These are phyloP conservation scores for Phlebopus sp. DNA, from an alignment of 1,284 basidiomycete genomes.

Conservation along the genomic window DNA sequence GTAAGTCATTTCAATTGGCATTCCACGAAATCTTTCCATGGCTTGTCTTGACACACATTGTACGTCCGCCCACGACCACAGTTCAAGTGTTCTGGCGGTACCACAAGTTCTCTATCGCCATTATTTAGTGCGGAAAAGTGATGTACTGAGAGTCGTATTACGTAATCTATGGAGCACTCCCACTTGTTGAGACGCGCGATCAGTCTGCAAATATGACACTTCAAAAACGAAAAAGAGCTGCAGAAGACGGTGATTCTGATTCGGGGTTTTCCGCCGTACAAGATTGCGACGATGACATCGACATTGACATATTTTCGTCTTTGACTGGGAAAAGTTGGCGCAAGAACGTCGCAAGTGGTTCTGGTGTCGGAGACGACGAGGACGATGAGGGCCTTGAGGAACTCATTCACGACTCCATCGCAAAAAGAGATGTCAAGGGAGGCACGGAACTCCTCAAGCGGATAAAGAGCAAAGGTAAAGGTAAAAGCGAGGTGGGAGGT, in stretches of 20 bases:
- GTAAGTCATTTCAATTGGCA: neutral
- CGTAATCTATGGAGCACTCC: neutral
- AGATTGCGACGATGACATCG: conserved; percentile 40
- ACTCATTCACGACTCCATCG: conserved; percentile 62
- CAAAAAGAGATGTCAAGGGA: conserved; percentile 63
- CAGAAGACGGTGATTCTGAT: conserved; percentile 20
- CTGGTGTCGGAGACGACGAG: conserved; percentile 15
- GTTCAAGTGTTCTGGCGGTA: no score
- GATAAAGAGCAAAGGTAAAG: conserved; percentile 62
- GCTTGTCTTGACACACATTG: no score
- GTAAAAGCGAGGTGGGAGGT: conserved; percentile 74
- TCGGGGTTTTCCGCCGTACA: conserved; percentile 17
- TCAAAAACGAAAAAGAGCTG: conserved; percentile 37
- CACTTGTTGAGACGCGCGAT: neutral
- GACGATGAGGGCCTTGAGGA: conserved; percentile 57
- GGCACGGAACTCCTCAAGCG: conserved; percentile 72
- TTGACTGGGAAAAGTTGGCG: conserved; percentile 38
- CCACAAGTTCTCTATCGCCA: no score
- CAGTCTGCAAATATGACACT: conserved; percentile 18
- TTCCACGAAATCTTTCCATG: neutral
- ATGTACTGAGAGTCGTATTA: neutral
- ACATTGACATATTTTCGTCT: conserved; percentile 51
- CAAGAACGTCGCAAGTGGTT: conserved; percentile 6
- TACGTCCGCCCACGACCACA: no score
- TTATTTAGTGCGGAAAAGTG: no score